Evolutionary conservation across 2,329 filamentous ascomycete species (phyloP), one percentile per base, ranked within the genome.

Genomic region (Zymoseptoria ardabiliae): DNA sequence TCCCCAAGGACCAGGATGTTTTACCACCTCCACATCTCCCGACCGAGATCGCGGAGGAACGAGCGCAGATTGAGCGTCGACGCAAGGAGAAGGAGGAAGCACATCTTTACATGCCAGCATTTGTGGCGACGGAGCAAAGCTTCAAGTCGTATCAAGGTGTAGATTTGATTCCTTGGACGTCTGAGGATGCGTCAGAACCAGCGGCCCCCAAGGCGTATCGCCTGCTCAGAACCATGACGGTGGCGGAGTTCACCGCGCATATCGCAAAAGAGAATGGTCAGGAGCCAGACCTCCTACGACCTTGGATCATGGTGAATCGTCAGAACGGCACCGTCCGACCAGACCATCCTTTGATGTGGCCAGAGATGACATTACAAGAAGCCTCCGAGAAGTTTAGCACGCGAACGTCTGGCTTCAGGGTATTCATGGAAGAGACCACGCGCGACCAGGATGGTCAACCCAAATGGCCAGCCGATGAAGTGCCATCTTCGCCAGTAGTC

Each of bases 301-400:
- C 96, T 19, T 99, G 94, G 95, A 85, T 91, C 57, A 97, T 99
- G 92, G 94, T 99, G 1, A 97, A 97, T 71, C 88, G 94, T 10
- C 94, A 99, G 73, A 99, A 99, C 73, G 97, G 96, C 75, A 99
- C 94, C 0, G 88, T 91, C 45, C 85, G 94, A 19, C 94, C 95
- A 0, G 94, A 99, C 71, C 87, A 90, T 60, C 90, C 91, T 0
- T 85, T 99, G 54, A 84, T 84, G 72, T 91, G 96, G 69, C 77
- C 85, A 1, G 82, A 87, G 4, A 88, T 90, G 72, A 92, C 74
- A 2, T 70, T 79, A 2, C 76, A 80, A 64, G 91, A 97, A 63
- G 85, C 85, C 2, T 80, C 84, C 58, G 80, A 77, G 58, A 86
- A 86, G 77, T 87, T 80, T 71, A 90, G 77, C 76, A 96, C 79